Percentiles rank a stretch among this genome's conserved stretches.
phyloP scores from a whole-genome alignment of 768 basidiomycete species.

The Mycena vitilis region DNA sequence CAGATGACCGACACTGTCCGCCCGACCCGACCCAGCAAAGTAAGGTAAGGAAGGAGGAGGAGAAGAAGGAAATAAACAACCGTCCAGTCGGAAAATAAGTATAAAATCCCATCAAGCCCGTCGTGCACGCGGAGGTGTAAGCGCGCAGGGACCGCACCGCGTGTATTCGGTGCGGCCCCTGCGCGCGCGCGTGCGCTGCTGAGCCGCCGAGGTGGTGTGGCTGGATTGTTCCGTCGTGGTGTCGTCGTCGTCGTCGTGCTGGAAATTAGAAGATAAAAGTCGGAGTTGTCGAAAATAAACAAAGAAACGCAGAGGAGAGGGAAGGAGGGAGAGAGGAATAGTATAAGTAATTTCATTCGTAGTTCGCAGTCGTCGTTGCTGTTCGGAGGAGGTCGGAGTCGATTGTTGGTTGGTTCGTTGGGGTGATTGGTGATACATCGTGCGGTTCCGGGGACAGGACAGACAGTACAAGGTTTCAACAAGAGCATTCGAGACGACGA shows the following conservation, averaged over 20 bases:
- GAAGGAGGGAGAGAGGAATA: no score
- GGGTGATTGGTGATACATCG: slow-evolving; percentile 52
- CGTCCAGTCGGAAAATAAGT: not conserved
- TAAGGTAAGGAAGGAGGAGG: not conserved
- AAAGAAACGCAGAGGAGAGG: no score
- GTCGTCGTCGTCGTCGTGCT: no score
- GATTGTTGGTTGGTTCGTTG: not conserved
- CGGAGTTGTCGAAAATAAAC: no score
- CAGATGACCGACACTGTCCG: not conserved
- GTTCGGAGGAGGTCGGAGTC: no score
- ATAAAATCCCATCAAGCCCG: not conserved
- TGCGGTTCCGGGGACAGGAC: slow-evolving; percentile 42
- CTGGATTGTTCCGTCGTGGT: no score
- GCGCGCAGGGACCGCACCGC: slow-evolving; percentile 2
- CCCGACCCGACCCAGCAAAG: not conserved
- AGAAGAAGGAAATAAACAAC: slow-evolving; percentile 1
- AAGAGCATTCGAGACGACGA: slow-evolving; percentile 37
- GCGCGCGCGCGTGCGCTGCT: not conserved
- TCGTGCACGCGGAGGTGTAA: not conserved
- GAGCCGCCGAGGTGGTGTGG: no score
- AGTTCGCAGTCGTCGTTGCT: no score
- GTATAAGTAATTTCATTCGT: no score
- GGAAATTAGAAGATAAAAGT: no score
- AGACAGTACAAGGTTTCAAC: slow-evolving; percentile 46
- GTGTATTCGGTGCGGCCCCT: slow-evolving; percentile 1